These are phyloP conservation scores for Aspergillus transmontanensis DNA, from an alignment of 2,329 filamentous ascomycete genomes.

Conservation along the genomic window DNA sequence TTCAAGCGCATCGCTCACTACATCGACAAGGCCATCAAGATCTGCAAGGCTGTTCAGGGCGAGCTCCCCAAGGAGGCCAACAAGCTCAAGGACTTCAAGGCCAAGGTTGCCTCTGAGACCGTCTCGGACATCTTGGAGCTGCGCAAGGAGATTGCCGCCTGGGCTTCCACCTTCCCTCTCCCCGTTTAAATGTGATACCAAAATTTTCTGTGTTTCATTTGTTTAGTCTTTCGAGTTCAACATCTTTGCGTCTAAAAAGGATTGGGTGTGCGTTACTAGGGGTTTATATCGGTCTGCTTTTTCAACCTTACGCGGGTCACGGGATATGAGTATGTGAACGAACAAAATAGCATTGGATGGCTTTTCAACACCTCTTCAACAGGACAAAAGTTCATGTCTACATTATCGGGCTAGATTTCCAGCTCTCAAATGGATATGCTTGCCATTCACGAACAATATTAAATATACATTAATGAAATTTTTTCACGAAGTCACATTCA, in stretches of 20 bases:
- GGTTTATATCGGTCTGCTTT: conserved; percentile 44
- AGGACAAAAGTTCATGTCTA: conserved; percentile 24
- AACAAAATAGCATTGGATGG: conserved; percentile 26
- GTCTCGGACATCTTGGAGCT: conserved; percentile 80
- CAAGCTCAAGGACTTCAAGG: conserved; percentile 99
- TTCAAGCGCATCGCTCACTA: conserved; percentile 88
- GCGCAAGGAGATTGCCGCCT: conserved; percentile 84
- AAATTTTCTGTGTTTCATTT: conserved; percentile 15
- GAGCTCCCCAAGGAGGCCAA: conserved; percentile 93
- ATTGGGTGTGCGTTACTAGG: conserved; percentile 36
- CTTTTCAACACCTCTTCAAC: conserved; percentile 33
- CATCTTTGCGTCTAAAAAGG: conserved; percentile 37
- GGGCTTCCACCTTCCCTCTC: conserved; percentile 89
- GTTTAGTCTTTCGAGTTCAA: conserved; percentile 33
- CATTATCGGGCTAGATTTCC: background rate
- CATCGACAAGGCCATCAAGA: conserved; percentile 85
- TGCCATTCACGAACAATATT: conserved; percentile 12
- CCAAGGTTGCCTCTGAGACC: conserved; percentile 77
- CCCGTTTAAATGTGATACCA: conserved; percentile 54
- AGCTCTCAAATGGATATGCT: conserved; percentile 2
- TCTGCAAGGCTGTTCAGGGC: conserved; percentile 84
- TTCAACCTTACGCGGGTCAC: conserved; percentile 43
- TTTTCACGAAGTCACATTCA: conserved; percentile 6
- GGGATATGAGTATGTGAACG: conserved; percentile 33
- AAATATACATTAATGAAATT: conserved; percentile 20